A percentile compares a stretch with the other conserved stretches of the same genome.
Conservation (phyloP, 257 asterid genomes). For the Nicotiana sylvestris region DNA sequence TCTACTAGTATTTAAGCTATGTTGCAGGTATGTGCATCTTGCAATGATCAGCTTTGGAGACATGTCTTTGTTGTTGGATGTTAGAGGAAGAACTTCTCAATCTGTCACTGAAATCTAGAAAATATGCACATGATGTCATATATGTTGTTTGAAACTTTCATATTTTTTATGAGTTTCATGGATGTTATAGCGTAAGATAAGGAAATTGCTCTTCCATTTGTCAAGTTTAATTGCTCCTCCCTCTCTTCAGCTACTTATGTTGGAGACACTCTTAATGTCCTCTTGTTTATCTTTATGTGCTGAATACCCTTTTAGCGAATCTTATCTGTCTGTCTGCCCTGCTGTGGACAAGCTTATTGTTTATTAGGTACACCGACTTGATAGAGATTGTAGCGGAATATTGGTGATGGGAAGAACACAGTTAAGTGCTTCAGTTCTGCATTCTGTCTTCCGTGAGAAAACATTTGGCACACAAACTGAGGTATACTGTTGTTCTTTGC, state of each 20-base stretch:
- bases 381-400: slow-evolving; percentile 92
- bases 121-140: neutral
- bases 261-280: neutral
- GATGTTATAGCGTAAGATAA: neutral
- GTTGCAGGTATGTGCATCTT: neutral
- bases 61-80: neutral
- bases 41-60: neutral
- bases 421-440: slow-evolving; percentile 71
- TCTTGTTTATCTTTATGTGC: neutral
- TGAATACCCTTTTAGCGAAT: slow-evolving; percentile 6
- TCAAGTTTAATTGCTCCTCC: neutral
- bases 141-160: neutral
- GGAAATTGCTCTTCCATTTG: neutral
- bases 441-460: slow-evolving; percentile 90
- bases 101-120: neutral
- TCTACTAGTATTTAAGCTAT: neutral
- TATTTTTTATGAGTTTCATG: neutral
- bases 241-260: neutral
- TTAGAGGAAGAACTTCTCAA: neutral
- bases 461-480: slow-evolving; percentile 57
- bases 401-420: slow-evolving; percentile 93
- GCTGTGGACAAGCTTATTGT: slow-evolving; percentile 41
- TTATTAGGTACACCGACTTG: slow-evolving; percentile 92
- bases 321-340: slow-evolving; percentile 19
- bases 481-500: slow-evolving; percentile 27